phyloP scores from a whole-genome alignment of 2,329 filamentous ascomycete genomes.

The Aspergillaceae sp. region DNA sequence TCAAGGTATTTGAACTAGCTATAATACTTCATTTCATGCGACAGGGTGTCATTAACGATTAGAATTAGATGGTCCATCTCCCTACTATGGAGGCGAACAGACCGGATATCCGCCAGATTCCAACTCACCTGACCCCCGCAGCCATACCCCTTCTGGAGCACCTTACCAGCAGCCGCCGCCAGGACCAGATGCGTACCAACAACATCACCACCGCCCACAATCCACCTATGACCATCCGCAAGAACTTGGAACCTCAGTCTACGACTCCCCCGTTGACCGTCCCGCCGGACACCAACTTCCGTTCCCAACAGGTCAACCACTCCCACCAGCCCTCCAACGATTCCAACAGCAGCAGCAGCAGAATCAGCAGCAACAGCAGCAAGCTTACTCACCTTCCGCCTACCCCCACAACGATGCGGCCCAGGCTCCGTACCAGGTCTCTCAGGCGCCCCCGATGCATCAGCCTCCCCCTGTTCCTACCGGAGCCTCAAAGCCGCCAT shows the following conservation, averaged over 20 bases:
- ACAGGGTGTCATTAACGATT: no score
- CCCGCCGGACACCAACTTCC: slow-evolving; percentile 22
- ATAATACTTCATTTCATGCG: no score
- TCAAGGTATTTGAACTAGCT: slow-evolving; percentile 23
- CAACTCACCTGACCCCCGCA: slow-evolving; percentile 35
- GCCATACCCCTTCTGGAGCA: slow-evolving; percentile 24
- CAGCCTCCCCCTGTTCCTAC: slow-evolving; percentile 27
- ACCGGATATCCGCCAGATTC: slow-evolving; percentile 31
- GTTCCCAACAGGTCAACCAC: slow-evolving; percentile 22
- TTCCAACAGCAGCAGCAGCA: slow-evolving; percentile 26
- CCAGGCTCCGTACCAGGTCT: slow-evolving; percentile 20
- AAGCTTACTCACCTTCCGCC: slow-evolving; percentile 33
- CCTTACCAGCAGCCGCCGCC: slow-evolving; percentile 43
- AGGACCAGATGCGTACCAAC: slow-evolving; percentile 38
- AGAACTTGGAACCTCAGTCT: slow-evolving; percentile 68
- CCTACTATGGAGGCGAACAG: slow-evolving; percentile 58
- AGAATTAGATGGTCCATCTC: slow-evolving; percentile 33
- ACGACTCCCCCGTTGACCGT: slow-evolving; percentile 60
- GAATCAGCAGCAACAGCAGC: slow-evolving; percentile 23
- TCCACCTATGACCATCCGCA: slow-evolving; percentile 65
- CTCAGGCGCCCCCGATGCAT: slow-evolving; percentile 22
- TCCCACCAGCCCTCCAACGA: slow-evolving; percentile 20
- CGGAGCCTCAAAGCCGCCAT: slow-evolving; percentile 23
- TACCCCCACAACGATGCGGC: slow-evolving; percentile 31
- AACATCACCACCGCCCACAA: slow-evolving; percentile 49